Evolutionary conservation across 2,329 filamentous ascomycete genomes (phyloP).

Genomic region (Calonectria hawksworthii): DNA sequence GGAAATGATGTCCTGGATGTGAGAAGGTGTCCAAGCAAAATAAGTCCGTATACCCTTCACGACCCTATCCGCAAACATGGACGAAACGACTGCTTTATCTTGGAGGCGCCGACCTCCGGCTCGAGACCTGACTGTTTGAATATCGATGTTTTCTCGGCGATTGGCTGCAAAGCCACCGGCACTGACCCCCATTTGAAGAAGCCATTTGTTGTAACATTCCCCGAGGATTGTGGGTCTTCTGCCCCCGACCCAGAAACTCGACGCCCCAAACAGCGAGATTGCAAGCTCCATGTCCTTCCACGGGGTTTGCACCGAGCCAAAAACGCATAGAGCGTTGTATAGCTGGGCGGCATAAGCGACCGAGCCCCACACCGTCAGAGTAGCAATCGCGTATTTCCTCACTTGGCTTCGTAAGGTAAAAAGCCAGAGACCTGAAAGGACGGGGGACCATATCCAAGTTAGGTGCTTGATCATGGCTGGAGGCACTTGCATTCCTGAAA

Average conservation of each 20-base stretch:
- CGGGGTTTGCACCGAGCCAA: constrained; percentile 40
- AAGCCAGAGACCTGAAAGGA: constrained; percentile 55
- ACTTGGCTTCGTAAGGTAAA: constrained; percentile 51
- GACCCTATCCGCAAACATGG: constrained; percentile 54
- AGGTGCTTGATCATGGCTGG: constrained; percentile 33
- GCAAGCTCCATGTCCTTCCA: constrained; percentile 61
- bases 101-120: constrained; percentile 46
- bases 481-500: not conserved
- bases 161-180: constrained; percentile 29
- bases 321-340: constrained; percentile 55
- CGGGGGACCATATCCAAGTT: constrained; percentile 53
- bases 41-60: constrained; percentile 41
- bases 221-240: constrained; percentile 45
- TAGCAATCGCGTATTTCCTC: constrained; percentile 49
- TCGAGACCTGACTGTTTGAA: constrained; percentile 36
- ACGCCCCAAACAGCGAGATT: constrained; percentile 43
- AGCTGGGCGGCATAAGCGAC: constrained; percentile 55
- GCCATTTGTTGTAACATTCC: constrained; percentile 55
- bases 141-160: not conserved
- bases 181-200: constrained; percentile 55
- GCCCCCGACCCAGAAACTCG: constrained; percentile 55
- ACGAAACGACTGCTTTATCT: constrained; percentile 47
- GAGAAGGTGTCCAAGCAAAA: constrained; percentile 49
- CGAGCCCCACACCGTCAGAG: constrained; percentile 56
- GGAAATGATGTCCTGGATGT: constrained; percentile 53